Percentiles rank a stretch among this genome's conserved stretches.
These are phyloP conservation scores for Penicillium sp. DNA, from an alignment of 2,329 filamentous ascomycete species.

Conservation along the genomic window DNA sequence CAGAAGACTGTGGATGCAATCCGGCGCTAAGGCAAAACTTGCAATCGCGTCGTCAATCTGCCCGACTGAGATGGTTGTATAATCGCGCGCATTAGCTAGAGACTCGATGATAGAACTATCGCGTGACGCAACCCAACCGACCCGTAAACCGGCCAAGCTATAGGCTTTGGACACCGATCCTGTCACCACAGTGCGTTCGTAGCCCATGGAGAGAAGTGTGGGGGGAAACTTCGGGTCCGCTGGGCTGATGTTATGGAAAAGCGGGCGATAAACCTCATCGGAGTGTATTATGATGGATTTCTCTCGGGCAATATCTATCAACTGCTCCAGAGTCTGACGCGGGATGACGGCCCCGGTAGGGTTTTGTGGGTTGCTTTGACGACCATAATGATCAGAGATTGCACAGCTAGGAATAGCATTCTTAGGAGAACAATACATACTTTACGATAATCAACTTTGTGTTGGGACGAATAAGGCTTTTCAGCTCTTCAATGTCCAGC, in stretches of 20 bases:
- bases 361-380: conserved; percentile 71
- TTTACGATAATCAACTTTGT: conserved; percentile 63
- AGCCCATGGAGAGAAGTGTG: conserved; percentile 69
- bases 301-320: conserved; percentile 63
- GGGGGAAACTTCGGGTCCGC: conserved; percentile 59
- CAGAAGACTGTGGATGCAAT: conserved; percentile 63
- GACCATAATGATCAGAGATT: not conserved
- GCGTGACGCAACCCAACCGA: conserved; percentile 78
- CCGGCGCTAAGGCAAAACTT: conserved; percentile 66
- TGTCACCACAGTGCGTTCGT: conserved; percentile 68
- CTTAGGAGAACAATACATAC: conserved; percentile 21
- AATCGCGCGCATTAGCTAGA: conserved; percentile 67
- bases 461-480: conserved; percentile 55
- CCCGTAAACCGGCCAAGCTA: conserved; percentile 73
- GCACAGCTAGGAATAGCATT: not conserved
- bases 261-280: conserved; percentile 80
- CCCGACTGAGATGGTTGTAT: conserved; percentile 85
- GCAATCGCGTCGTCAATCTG: conserved; percentile 78
- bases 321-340: conserved; percentile 56
- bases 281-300: conserved; percentile 66
- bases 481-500: conserved; percentile 65
- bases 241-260: conserved; percentile 69
- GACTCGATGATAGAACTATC: conserved; percentile 61
- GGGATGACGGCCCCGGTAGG: conserved; percentile 63
- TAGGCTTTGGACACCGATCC: conserved; percentile 86